phyloP scores from a whole-genome alignment of 2,329 filamentous ascomycete species.

The Colletotrichum limetticola region DNA sequence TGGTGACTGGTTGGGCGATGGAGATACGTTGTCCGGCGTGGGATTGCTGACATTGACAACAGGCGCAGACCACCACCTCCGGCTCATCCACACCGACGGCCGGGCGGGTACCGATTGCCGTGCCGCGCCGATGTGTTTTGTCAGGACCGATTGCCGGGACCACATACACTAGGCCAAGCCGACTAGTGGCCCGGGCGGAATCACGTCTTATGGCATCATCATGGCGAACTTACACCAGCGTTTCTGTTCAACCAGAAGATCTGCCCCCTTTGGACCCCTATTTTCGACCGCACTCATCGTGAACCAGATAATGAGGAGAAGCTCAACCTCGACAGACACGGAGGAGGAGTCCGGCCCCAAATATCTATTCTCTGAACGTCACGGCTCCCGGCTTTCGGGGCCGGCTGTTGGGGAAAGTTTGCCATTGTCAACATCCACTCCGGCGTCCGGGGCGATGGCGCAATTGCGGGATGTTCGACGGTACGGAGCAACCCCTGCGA shows the following conservation, averaged over 20 bases:
- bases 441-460: slow-evolving; percentile 34
- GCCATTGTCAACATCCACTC: slow-evolving; percentile 20
- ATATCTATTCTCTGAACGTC: slow-evolving; percentile 16
- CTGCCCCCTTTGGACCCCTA: background rate
- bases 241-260: background rate
- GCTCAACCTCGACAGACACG: background rate
- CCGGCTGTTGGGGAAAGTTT: slow-evolving; percentile 12
- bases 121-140: slow-evolving; percentile 15
- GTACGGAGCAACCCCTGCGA: slow-evolving; percentile 29
- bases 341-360: slow-evolving; percentile 11
- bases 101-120: slow-evolving; percentile 26
- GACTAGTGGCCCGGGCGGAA: slow-evolving; percentile 26
- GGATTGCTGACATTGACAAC: background rate
- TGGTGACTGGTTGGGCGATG: slow-evolving; percentile 16
- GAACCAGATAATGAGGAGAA: background rate
- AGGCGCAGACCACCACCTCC: slow-evolving; percentile 7
- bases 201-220: slow-evolving; percentile 33
- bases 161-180: slow-evolving; percentile 24
- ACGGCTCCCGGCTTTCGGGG: slow-evolving; percentile 31
- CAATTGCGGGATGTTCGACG: slow-evolving; percentile 35
- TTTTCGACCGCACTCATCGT: slow-evolving; percentile 1
- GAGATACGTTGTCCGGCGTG: slow-evolving; percentile 6
- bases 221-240: slow-evolving; percentile 26
- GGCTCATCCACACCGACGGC: slow-evolving; percentile 18
- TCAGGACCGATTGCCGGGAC: slow-evolving; percentile 23